Evolutionary conservation across 345 rosid species (phyloP).

Genomic region (Eucalyptus cloeziana): DNA sequence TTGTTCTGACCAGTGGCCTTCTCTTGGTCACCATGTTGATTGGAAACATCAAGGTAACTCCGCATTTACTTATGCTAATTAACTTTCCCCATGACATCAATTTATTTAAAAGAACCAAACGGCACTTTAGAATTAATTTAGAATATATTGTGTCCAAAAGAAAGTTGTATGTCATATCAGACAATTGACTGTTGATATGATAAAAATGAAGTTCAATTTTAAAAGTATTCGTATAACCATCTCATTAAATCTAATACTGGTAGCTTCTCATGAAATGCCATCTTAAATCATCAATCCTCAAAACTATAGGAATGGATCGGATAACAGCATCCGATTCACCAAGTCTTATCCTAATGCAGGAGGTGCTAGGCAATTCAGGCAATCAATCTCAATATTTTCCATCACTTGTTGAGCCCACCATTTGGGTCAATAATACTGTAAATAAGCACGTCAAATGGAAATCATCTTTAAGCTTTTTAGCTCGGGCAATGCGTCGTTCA

Average conservation of each 20-base stretch:
- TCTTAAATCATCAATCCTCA: not conserved
- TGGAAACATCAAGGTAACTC: constrained; percentile 84
- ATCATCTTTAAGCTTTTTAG: not conserved
- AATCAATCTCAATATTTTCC: not conserved
- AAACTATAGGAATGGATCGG: not conserved
- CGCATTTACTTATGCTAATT: not conserved
- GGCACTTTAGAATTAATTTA: not conserved
- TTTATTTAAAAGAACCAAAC: not conserved
- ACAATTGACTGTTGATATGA: not conserved
- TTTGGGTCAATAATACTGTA: not conserved
- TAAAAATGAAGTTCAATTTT: not conserved
- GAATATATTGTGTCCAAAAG: not conserved
- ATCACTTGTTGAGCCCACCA: not conserved
- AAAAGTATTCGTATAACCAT: not conserved
- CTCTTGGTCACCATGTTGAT: constrained; percentile 92
- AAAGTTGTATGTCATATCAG: not conserved
- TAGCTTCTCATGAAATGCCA: not conserved
- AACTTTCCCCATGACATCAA: not conserved
- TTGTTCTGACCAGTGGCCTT: constrained; percentile 88
- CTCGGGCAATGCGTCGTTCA: not conserved
- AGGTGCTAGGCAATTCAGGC: not conserved
- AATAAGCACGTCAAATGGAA: not conserved
- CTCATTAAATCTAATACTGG: not conserved
- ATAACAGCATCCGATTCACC: not conserved
- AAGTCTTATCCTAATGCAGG: not conserved